Evolutionary conservation across 129 eudicot species (phyloP).

Genomic region (Flaveria sonorensis): DNA sequence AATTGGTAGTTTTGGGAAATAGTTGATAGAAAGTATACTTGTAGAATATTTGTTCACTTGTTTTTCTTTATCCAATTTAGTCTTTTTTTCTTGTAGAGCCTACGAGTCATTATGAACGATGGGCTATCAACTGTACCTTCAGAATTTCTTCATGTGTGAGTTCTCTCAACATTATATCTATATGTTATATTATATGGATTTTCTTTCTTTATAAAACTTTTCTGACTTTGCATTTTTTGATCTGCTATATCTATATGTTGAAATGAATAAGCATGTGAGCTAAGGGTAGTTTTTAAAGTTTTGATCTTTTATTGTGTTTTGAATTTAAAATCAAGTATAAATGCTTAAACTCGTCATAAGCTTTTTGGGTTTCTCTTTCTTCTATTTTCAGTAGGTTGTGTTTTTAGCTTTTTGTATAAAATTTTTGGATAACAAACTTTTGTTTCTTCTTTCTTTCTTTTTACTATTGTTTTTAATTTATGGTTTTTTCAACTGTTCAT

Average conservation of each 20-base stretch:
- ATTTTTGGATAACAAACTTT: not conserved
- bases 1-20: conserved; percentile 4
- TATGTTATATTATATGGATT: not conserved
- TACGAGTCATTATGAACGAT: conserved; percentile 95
- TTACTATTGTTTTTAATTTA: not conserved
- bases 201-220: not conserved
- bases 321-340: not conserved
- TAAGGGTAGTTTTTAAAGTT: not conserved
- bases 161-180: conserved; percentile 18
- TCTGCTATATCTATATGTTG: conserved; percentile 10
- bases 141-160: conserved; percentile 87
- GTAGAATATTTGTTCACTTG: not conserved
- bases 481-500: not conserved
- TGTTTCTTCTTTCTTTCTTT: not conserved
- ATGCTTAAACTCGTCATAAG: not conserved
- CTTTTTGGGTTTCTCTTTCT: not conserved
- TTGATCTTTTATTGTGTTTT: conserved; percentile 2
- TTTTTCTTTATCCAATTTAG: conserved; percentile 22
- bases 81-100: conserved; percentile 56
- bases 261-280: conserved; percentile 10
- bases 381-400: not conserved
- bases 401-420: not conserved
- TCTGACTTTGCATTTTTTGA: conserved; percentile 13
- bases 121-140: conserved; percentile 89
- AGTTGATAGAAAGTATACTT: not conserved